A percentile compares a stretch with the other conserved stretches of the same genome.
Evolutionary conservation across 306 rosid genomes (phyloP).

Genomic region (Hylodesmum podocarpum): DNA sequence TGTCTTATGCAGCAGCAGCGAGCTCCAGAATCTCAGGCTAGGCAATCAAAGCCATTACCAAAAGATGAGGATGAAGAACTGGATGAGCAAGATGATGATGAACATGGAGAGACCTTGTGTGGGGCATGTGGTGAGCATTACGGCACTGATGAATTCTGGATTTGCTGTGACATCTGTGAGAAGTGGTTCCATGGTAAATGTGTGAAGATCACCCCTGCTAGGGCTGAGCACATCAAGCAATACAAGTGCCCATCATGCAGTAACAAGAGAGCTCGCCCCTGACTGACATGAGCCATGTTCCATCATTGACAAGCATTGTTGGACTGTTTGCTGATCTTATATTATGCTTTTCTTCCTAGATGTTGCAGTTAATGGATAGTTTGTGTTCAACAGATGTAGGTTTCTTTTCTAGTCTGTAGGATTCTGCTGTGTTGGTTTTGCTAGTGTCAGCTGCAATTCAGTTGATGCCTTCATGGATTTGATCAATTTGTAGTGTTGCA

Average conservation of each 20-base stretch:
- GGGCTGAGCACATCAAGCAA: conserved; percentile 91
- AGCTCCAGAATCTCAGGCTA: conserved; percentile 55
- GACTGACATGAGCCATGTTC: conserved; percentile 27
- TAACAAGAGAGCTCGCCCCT: conserved; percentile 79
- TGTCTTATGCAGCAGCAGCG: conserved; percentile 48
- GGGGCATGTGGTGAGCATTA: conserved; percentile 91
- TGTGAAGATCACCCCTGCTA: conserved; percentile 91
- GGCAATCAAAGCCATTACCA: conserved; percentile 41
- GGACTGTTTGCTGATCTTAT: conserved; percentile 33
- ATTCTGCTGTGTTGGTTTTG: conserved; percentile 34
- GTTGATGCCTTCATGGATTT: conserved; percentile 29
- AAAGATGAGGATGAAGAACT: conserved; percentile 69
- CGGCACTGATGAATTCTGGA: conserved; percentile 90
- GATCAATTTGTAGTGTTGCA: conserved; percentile 33
- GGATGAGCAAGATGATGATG: conserved; percentile 82
- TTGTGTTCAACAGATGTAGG: conserved; percentile 32
- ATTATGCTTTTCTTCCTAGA: conserved; percentile 29
- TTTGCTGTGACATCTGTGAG: conserved; percentile 92
- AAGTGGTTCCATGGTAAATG: conserved; percentile 95
- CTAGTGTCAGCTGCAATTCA: conserved; percentile 40
- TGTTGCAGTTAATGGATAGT: conserved; percentile 39
- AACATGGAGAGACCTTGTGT: conserved; percentile 83
- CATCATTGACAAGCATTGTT: conserved; percentile 13
- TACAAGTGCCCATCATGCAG: conserved; percentile 98
- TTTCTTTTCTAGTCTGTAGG: conserved; percentile 42